Conservation (phyloP, 2,329 filamentous ascomycete genomes). For the Ilyonectria destructans region DNA sequence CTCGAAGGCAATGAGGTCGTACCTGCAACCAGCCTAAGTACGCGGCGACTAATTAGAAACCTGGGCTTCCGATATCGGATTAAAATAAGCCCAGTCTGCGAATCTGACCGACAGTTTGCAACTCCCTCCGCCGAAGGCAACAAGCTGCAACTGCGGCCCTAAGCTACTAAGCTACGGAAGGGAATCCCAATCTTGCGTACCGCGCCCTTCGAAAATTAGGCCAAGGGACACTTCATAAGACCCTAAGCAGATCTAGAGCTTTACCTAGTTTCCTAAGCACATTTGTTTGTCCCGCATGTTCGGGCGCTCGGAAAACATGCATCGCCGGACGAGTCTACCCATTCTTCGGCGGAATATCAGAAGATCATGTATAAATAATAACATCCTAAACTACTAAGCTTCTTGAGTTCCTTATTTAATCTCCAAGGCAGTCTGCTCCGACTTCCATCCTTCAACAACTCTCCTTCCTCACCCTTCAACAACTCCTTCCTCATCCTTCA, state of each 20-base stretch:
- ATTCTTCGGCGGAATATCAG: not conserved
- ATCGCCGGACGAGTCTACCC: not conserved
- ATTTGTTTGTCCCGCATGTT: not conserved
- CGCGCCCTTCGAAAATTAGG: not conserved
- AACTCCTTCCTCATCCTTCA: not conserved
- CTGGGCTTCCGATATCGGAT: too few relatives aligned
- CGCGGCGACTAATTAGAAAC: too few relatives aligned
- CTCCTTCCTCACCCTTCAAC: not conserved
- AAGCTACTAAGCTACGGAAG: not conserved
- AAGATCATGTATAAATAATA: not conserved
- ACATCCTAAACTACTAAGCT: not conserved
- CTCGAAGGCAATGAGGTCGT: not conserved
- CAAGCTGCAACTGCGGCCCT: not conserved
- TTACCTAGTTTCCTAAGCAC: not conserved
- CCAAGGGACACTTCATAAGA: not conserved
- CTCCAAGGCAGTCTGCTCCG: too few relatives aligned
- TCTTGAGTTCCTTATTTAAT: not conserved
- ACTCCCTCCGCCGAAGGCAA: too few relatives aligned
- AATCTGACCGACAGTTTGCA: too few relatives aligned
- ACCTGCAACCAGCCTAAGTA: not conserved
- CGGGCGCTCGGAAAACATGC: not conserved
- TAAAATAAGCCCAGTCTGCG: too few relatives aligned
- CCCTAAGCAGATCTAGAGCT: not conserved
- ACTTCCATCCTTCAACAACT: not conserved
- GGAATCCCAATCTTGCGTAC: not conserved